These are phyloP conservation scores for Cystofilobasidium ferigula DNA, from an alignment of 768 basidiomycete species.

Conservation along the genomic window DNA sequence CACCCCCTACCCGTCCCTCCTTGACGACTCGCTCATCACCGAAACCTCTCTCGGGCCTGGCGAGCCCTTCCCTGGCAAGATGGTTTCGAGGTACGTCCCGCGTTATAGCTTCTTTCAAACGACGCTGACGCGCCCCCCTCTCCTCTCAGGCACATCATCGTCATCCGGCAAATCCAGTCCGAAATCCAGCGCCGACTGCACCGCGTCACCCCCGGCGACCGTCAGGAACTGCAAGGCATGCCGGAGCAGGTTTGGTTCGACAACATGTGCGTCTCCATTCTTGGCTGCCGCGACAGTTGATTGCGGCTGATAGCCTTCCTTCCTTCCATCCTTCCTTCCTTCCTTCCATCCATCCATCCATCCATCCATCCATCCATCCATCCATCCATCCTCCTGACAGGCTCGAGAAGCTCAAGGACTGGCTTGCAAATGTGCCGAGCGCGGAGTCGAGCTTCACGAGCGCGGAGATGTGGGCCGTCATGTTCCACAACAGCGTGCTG, in stretches of 20 bases:
- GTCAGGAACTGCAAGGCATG: conserved; percentile 14
- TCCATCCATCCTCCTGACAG: not conserved
- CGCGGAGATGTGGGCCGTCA: conserved; percentile 38
- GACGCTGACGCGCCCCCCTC: conserved; percentile 25
- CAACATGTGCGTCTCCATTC: conserved; percentile 25
- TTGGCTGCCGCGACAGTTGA: not conserved
- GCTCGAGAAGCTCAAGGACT: conserved; percentile 35
- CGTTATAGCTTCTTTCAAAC: conserved; percentile 13
- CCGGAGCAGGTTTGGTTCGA: conserved; percentile 36
- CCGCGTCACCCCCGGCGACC: conserved; percentile 32
- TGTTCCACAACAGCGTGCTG: conserved; percentile 39
- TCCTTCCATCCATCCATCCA: no score
- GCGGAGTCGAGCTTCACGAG: conserved; percentile 35
- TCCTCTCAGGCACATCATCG: conserved; percentile 34
- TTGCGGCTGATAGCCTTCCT: not conserved
- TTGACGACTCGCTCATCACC: conserved; percentile 36
- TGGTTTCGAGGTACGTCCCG: not conserved
- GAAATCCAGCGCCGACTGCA: conserved; percentile 37
- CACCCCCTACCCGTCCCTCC: conserved; percentile 33
- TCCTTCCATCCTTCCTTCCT: not conserved
- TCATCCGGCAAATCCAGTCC: conserved; percentile 37
- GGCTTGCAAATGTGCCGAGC: conserved; percentile 37
- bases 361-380: no score
- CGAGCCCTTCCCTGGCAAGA: not conserved
- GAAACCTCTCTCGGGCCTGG: conserved; percentile 1